Evolutionary conservation across 805 yeast genomes (phyloP), one percentile per base, ranked within the genome.

Genomic region (Ogataea wickerhamii): DNA sequence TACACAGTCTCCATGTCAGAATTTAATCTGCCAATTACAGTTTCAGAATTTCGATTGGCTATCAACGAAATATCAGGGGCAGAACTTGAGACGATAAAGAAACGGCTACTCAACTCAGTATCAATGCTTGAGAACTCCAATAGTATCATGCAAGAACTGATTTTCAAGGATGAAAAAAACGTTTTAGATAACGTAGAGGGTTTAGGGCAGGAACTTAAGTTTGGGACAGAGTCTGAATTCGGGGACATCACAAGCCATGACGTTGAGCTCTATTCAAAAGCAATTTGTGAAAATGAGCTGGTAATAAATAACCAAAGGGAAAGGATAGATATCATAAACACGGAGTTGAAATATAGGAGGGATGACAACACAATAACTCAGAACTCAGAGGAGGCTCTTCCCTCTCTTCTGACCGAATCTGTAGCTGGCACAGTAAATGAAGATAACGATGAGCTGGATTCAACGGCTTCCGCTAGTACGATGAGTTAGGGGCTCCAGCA

Each of bases 241-340:
- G 44, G 41, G 14, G 28, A 38, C 5, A 36, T 43, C 10, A 36
- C 38, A 2, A 63, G 60, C 4, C 66, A 65, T 10, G 87, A 81
- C 50, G 52, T 64, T n/a, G 55, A 61, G 12, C 51, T 82, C 12
- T 82, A 73, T 57, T 54, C 49, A 5, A 82, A 76, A n/a, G 69
- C 80, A 7, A 66, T 80, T 13, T 49, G 53, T 6, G 89, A 82
- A 46, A 82, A 82, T 54, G 58, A 64, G 10, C 52, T 55, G 3
- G 83, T 80, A n/a, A 61, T 80, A 17, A 48, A 55, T 2, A 79
- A 74, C 50, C 81, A 80, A 51, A 41, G 54, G 8, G 63, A 66
- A 26, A 60, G 82, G 41, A 52, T 78, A 3, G 61, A 58, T 3
- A 67, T 68, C 0, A 51, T 80, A 14, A 64, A 68, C 22, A 53